Percentiles rank a stretch among this genome's conserved stretches.
Conservation (phyloP, 148 eudicot genomes). For the Persicaria tinctoria region DNA sequence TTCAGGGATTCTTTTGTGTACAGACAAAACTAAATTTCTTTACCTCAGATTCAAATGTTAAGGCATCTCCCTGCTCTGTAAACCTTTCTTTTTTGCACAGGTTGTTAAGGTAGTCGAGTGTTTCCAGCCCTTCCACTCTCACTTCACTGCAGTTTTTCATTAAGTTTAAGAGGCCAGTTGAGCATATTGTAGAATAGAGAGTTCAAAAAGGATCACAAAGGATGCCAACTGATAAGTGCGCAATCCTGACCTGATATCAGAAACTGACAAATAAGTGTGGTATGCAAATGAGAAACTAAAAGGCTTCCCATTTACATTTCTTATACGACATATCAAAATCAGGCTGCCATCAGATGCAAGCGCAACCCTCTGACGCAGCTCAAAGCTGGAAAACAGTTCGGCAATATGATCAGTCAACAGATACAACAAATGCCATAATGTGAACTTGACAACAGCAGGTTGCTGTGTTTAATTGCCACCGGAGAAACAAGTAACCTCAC, state of each 20-base stretch:
- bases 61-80: constrained; percentile 82
- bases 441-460: not conserved
- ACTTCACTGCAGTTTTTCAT: constrained; percentile 46
- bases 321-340: constrained; percentile 59
- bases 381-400: constrained; percentile 38
- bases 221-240: not conserved
- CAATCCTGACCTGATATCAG: constrained; percentile 61
- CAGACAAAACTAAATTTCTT: not conserved
- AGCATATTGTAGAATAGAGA: not conserved
- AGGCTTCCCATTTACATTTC: constrained; percentile 67
- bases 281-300: constrained; percentile 76
- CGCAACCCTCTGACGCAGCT: constrained; percentile 66
- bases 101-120: constrained; percentile 67
- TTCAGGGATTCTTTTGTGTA: not conserved
- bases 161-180: not conserved
- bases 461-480: no score
- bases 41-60: constrained; percentile 90
- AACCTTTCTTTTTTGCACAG: constrained; percentile 47
- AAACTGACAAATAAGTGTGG: constrained; percentile 70
- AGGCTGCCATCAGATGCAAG: constrained; percentile 55
- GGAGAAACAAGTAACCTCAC: constrained; percentile 20
- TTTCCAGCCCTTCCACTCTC: constrained; percentile 79
- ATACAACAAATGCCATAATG: not conserved
- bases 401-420: not conserved
- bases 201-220: not conserved